A percentile compares a stretch with the other conserved stretches of the same genome.
These are phyloP conservation scores for Knufia petricola DNA, from an alignment of 2,329 filamentous ascomycete genomes.

Conservation along the genomic window DNA sequence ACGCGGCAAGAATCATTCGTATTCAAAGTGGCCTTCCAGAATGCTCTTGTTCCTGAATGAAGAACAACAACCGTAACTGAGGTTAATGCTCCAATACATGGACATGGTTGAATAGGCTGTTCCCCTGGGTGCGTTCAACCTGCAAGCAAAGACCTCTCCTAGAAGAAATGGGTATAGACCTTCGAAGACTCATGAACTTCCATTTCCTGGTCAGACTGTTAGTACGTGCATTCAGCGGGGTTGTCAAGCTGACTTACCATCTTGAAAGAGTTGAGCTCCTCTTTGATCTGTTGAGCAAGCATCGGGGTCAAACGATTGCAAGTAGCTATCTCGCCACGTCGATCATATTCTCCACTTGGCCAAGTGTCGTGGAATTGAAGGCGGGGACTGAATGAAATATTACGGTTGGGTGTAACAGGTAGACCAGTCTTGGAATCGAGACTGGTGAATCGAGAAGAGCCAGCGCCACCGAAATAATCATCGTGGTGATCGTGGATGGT, in stretches of 20 bases:
- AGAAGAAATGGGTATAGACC: constrained; percentile 99
- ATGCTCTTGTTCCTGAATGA: not conserved
- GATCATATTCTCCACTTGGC: constrained; percentile 91
- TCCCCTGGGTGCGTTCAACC: constrained; percentile 8
- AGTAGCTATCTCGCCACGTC: constrained; percentile 88
- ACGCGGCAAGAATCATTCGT: constrained; percentile 13
- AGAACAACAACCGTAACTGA: constrained; percentile 10
- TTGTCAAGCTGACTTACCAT: constrained; percentile 57
- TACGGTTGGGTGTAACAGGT: constrained; percentile 63
- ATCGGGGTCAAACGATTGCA: constrained; percentile 96
- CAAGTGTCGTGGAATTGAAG: constrained; percentile 95
- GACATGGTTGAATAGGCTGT: not conserved
- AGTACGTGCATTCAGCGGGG: constrained; percentile 31
- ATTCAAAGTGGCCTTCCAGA: constrained; percentile 13
- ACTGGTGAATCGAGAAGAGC: constrained; percentile 51
- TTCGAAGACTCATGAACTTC: constrained; percentile 98
- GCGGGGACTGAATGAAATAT: constrained; percentile 73
- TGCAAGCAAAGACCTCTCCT: constrained; percentile 11
- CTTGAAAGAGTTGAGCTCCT: constrained; percentile 98
- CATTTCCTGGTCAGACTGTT: constrained; percentile 66
- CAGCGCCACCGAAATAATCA: constrained; percentile 66
- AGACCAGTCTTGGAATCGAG: constrained; percentile 65
- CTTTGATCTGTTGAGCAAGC: constrained; percentile 97
- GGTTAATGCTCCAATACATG: not conserved
- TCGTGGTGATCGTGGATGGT: constrained; percentile 87